Evolutionary conservation across 2,329 filamentous ascomycete species (phyloP), one percentile per base, ranked within the genome.

Genomic region (Myriangium duriaei): DNA sequence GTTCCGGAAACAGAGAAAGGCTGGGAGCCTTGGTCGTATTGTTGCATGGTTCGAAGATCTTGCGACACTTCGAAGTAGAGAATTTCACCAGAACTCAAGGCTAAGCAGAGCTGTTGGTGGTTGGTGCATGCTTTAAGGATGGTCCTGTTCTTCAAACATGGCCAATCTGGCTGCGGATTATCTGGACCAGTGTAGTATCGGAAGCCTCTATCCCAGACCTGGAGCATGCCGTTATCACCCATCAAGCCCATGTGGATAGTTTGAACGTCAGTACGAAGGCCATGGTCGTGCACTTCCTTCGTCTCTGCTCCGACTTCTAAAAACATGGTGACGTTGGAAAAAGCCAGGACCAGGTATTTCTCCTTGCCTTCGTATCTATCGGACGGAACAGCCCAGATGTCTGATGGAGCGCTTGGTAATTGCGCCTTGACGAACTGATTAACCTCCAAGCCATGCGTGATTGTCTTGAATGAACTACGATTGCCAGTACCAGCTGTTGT

Each of bases 41-140:
- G 88, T 21, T 85, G 85, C 19, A 96, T 68, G 11, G 37, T 41
- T 3, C 82, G 82, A 18, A 87, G 87, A 58, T 96, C 88, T 0
- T 76, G 72, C 52, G 95, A 91, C 76, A 95, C 88, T 57, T 98
- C 92, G 49, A 98, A 98, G 55, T 96, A 98, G 30, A 94, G 83
- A 45, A 98, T 88, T 58, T 98, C 91, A 26, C 88, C 88, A 6
- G 87, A 95, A 55, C 87, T 96, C 16, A 99, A 68, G 1, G 91
- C 91, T 34, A 96, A 79, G 3, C 86, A 86, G 16, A 98, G 84
- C 60, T 99, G 91, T 30, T 83, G 76, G 50, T 88, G 79, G 52
- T 98, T 99, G 11, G 88, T 91, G 1, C 88, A 80, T 21, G 88
- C 92, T 6, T 88, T 85, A 32, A 96, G 86, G 46, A 98, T 96